These are phyloP conservation scores for Austroboletus novae-zelandiae DNA, from an alignment of 1,284 basidiomycete species.

Conservation along the genomic window DNA sequence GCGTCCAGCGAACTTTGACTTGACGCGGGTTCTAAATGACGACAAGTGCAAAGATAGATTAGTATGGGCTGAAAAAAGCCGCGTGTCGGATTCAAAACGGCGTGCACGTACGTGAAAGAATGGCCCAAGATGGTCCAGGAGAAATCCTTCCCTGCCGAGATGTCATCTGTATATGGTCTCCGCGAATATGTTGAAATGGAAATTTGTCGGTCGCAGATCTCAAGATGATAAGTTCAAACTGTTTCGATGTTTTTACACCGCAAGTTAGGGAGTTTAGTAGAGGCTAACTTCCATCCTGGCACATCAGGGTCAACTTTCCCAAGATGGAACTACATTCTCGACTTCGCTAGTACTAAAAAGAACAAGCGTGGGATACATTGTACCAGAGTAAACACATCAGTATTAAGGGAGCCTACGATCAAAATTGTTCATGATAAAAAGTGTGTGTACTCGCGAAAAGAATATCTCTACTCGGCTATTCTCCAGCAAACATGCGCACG, in stretches of 20 bases:
- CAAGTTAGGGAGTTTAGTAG: too few species aligned
- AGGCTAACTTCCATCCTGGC: too few species aligned
- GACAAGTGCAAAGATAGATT: background rate
- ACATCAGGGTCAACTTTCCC: background rate
- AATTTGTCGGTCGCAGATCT: too few species aligned
- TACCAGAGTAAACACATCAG: background rate
- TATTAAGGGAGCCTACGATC: background rate
- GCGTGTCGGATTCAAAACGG: background rate
- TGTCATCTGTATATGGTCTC: conserved; percentile 2
- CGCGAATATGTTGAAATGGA: background rate
- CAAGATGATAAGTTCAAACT: too few species aligned
- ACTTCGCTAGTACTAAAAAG: too few species aligned
- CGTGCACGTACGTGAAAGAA: conserved; percentile 23
- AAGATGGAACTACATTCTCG: background rate
- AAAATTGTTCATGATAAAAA: conserved; percentile 5
- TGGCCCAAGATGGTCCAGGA: conserved; percentile 28
- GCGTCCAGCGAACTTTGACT: conserved; percentile 17
- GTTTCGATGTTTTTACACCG: background rate
- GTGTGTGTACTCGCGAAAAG: background rate
- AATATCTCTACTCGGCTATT: conserved; percentile 42
- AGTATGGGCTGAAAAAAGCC: too few species aligned
- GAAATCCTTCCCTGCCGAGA: conserved; percentile 4
- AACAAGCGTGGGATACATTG: background rate
- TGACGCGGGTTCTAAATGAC: conserved; percentile 17
- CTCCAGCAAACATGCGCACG: conserved; percentile 79